Conservation (phyloP, 2,329 filamentous ascomycete genomes). For the Phoma sp. region DNA sequence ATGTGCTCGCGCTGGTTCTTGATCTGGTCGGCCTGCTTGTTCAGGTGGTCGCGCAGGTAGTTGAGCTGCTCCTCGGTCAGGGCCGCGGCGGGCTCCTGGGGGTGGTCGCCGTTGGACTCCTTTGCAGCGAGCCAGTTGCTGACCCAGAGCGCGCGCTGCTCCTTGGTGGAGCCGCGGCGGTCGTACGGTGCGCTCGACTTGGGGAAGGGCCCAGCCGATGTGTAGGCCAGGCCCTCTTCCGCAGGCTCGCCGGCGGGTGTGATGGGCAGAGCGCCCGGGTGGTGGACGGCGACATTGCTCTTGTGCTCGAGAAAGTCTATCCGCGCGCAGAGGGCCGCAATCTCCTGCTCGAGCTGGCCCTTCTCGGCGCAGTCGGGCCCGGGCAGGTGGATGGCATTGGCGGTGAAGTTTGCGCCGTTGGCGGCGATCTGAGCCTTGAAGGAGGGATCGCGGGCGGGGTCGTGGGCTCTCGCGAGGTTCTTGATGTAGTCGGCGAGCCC, state of each 20-base stretch:
- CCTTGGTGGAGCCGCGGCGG: constrained; percentile 45
- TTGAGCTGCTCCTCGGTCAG: constrained; percentile 84
- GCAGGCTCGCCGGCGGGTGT: constrained; percentile 75
- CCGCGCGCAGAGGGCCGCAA: constrained; percentile 77
- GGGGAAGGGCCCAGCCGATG: constrained; percentile 50
- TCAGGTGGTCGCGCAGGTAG: constrained; percentile 87
- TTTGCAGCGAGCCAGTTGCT: constrained; percentile 63
- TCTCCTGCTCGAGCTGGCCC: constrained; percentile 79
- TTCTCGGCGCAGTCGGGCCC: constrained; percentile 80
- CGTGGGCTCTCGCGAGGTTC: constrained; percentile 58
- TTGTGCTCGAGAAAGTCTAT: constrained; percentile 84
- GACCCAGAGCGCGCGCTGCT: constrained; percentile 53
- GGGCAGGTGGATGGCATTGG: constrained; percentile 72
- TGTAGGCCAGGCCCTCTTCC: constrained; percentile 62
- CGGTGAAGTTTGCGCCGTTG: constrained; percentile 60
- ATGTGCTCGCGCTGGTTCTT: constrained; percentile 87
- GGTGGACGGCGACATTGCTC: constrained; percentile 66
- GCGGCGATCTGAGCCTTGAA: constrained; percentile 54
- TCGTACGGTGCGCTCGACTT: constrained; percentile 38
- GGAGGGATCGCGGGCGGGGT: constrained; percentile 52
- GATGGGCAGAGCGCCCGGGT: constrained; percentile 70
- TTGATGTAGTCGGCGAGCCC: constrained; percentile 54
- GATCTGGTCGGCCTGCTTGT: constrained; percentile 92
- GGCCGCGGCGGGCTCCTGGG: constrained; percentile 59
- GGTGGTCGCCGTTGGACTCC: constrained; percentile 56